phyloP scores from a whole-genome alignment of 495 filamentous ascomycete genomes.

The Penicillium pancosmium region DNA sequence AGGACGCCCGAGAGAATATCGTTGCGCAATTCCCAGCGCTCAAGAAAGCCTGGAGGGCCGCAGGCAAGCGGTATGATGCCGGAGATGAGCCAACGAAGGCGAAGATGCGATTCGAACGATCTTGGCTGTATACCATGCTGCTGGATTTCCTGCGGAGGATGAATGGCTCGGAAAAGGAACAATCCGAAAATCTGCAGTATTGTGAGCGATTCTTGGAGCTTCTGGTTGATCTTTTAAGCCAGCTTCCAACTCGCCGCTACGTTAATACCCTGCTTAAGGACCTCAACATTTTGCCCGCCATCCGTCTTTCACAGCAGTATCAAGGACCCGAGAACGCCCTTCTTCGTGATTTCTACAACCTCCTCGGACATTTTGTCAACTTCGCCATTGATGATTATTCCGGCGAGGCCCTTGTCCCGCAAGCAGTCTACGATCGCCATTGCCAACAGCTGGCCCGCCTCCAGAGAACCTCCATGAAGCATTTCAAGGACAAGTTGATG shows the following conservation, averaged over 20 bases:
- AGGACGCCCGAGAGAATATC: constrained; percentile 64
- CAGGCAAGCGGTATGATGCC: constrained; percentile 82
- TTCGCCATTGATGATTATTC: constrained; percentile 94
- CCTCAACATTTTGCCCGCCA: constrained; percentile 81
- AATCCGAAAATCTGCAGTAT: constrained; percentile 70
- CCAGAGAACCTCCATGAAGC: constrained; percentile 78
- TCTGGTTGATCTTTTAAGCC: constrained; percentile 86
- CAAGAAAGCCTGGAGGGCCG: constrained; percentile 89
- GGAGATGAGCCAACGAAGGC: constrained; percentile 79
- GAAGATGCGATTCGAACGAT: constrained; percentile 85
- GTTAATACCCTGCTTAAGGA: constrained; percentile 92
- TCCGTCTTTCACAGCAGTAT: constrained; percentile 78
- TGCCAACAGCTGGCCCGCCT: constrained; percentile 74
- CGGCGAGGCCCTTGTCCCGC: constrained; percentile 69
- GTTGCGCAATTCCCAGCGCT: constrained; percentile 70
- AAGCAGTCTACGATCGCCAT: constrained; percentile 78
- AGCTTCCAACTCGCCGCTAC: constrained; percentile 91
- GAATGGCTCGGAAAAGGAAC: constrained; percentile 55
- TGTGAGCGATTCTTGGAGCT: constrained; percentile 94
- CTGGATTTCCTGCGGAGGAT: constrained; percentile 80
- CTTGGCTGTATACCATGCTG: constrained; percentile 88
- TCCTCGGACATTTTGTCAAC: constrained; percentile 81
- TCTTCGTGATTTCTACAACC: constrained; percentile 75
- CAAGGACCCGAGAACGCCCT: constrained; percentile 73
- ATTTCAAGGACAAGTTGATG: constrained; percentile 88